phyloP scores from a whole-genome alignment of 768 basidiomycete species.

The Holtermannia corniformis region DNA sequence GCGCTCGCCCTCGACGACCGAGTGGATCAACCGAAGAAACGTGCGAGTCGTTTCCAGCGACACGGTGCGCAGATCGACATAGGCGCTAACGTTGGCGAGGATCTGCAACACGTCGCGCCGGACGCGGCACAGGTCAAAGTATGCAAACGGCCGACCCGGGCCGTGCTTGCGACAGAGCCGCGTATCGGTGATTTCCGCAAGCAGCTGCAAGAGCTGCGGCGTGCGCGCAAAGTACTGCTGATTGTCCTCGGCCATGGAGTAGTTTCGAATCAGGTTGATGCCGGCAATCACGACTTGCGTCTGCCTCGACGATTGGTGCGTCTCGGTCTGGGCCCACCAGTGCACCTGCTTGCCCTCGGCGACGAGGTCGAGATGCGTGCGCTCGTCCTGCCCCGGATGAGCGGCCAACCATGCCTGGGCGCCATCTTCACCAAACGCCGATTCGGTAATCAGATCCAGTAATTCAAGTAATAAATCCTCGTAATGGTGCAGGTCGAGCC shows the following conservation, averaged over 20 bases:
- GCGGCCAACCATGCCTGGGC: slow-evolving; percentile 31
- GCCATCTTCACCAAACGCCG: slow-evolving; percentile 52
- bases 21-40: slow-evolving; percentile 59
- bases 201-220: slow-evolving; percentile 53
- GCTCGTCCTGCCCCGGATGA: neutral
- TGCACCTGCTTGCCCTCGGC: neutral
- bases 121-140: slow-evolving; percentile 59
- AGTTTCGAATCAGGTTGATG: slow-evolving; percentile 74
- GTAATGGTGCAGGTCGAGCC: slow-evolving; percentile 53
- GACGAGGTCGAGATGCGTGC: neutral
- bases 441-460: slow-evolving; percentile 74
- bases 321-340: slow-evolving; percentile 37
- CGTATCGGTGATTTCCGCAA: slow-evolving; percentile 61
- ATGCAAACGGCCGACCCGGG: slow-evolving; percentile 53
- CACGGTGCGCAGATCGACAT: slow-evolving; percentile 45
- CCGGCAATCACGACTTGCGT: slow-evolving; percentile 60
- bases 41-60: slow-evolving; percentile 45
- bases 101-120: slow-evolving; percentile 70
- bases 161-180: slow-evolving; percentile 14
- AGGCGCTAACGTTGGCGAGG: slow-evolving; percentile 53
- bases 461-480: slow-evolving; percentile 75
- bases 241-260: slow-evolving; percentile 68
- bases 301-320: slow-evolving; percentile 2
- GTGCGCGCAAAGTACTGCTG: slow-evolving; percentile 56
- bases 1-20: slow-evolving; percentile 66